Evolutionary conservation across 139 green algal genomes (phyloP).

Genomic region (Desmodesmus armatus): DNA sequence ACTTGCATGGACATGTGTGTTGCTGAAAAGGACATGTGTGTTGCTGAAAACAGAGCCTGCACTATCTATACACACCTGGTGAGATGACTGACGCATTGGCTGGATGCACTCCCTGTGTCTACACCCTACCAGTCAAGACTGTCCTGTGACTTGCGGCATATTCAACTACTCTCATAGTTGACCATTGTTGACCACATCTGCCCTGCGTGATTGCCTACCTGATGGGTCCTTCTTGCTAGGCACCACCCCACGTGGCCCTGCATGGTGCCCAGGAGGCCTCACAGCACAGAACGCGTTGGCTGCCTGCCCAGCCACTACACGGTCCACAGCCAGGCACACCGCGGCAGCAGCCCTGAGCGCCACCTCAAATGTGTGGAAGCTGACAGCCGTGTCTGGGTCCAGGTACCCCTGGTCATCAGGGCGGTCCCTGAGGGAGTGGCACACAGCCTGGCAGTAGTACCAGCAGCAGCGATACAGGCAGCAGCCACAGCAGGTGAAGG

Average conservation of each 20-base stretch:
- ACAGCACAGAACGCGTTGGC: constrained; percentile 91
- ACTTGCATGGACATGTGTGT: too few relatives aligned
- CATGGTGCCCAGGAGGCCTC: constrained; percentile 92
- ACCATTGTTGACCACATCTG: constrained; percentile 45
- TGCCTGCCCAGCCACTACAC: constrained; percentile 70
- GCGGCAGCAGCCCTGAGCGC: constrained; percentile 84
- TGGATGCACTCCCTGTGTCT: too few relatives aligned
- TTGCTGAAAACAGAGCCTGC: too few relatives aligned
- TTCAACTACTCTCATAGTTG: too few relatives aligned
- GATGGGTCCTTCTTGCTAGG: constrained; percentile 45
- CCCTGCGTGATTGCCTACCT: constrained; percentile 43
- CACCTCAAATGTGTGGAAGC: constrained; percentile 70
- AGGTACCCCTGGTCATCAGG: constrained; percentile 68
- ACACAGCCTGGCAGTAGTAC: constrained; percentile 66
- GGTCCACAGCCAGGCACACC: constrained; percentile 78
- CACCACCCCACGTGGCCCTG: constrained; percentile 81
- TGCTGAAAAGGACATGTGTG: too few relatives aligned
- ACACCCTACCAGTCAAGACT: too few relatives aligned
- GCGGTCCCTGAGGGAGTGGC: constrained; percentile 61
- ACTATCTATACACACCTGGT: too few relatives aligned
- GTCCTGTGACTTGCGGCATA: too few relatives aligned
- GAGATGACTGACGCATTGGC: too few relatives aligned
- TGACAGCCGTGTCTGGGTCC: constrained; percentile 91
- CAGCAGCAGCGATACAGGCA: too few relatives aligned
- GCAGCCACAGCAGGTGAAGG: too few relatives aligned